These are phyloP conservation scores for Aspergillus saccharolyticus DNA, from an alignment of 495 filamentous ascomycete genomes.

Conservation along the genomic window DNA sequence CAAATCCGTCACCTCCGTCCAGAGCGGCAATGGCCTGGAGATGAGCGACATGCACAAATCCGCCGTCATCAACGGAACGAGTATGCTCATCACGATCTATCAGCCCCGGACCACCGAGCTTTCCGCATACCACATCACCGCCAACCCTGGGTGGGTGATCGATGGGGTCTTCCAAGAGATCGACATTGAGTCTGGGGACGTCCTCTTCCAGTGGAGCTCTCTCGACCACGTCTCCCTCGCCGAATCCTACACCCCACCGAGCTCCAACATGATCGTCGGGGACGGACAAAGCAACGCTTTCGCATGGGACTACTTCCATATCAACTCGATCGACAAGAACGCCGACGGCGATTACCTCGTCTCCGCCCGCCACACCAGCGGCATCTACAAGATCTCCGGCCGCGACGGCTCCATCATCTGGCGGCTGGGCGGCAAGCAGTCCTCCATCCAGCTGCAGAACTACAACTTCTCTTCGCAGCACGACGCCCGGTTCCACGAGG, in stretches of 20 bases:
- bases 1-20: neutral
- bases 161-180: constrained; percentile 36
- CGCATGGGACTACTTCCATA: constrained; percentile 53
- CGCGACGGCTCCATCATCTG: constrained; percentile 52
- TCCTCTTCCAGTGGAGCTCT: constrained; percentile 43
- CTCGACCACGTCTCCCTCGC: constrained; percentile 29
- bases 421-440: constrained; percentile 45
- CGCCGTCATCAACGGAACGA: neutral
- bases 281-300: neutral
- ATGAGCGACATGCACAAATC: constrained; percentile 17
- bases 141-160: constrained; percentile 24
- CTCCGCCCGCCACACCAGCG: constrained; percentile 50
- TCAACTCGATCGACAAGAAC: constrained; percentile 57
- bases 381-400: constrained; percentile 54
- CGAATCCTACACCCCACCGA: constrained; percentile 19
- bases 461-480: constrained; percentile 58
- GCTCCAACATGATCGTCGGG: constrained; percentile 22
- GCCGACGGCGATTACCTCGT: constrained; percentile 51
- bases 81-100: constrained; percentile 35
- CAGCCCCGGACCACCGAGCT: constrained; percentile 34
- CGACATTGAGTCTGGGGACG: constrained; percentile 34
- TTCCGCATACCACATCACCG: constrained; percentile 6
- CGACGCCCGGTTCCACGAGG: constrained; percentile 49
- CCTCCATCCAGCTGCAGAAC: constrained; percentile 32
- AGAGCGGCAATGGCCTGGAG: neutral